Conservation (phyloP, 2,329 filamentous ascomycete genomes). For the Incumbomyces delicatus region DNA sequence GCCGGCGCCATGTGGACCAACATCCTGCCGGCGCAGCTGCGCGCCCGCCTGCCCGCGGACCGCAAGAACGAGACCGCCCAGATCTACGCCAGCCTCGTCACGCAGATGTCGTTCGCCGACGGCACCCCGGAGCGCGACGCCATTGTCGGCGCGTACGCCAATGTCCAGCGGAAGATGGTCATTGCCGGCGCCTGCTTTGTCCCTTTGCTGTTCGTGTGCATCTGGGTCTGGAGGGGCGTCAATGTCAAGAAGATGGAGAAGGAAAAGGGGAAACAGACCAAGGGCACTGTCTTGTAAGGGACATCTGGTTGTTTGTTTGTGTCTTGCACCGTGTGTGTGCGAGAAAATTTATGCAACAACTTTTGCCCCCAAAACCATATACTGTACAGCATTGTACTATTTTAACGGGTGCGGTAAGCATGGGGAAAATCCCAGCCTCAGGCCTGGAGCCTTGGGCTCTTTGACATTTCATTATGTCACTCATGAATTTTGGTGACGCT, state of each 20-base stretch:
- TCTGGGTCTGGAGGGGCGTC: slow-evolving; percentile 17
- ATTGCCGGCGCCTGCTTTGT: slow-evolving; percentile 24
- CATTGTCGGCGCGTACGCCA: slow-evolving; percentile 39
- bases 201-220: slow-evolving; percentile 10
- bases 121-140: slow-evolving; percentile 33
- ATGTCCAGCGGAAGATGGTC: slow-evolving; percentile 36
- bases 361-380: no score
- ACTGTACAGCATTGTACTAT: no score
- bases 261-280: slow-evolving; percentile 8
- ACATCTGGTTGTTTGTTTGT: no score
- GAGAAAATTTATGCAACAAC: no score
- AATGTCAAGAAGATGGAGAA: slow-evolving; percentile 20
- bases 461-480: no score
- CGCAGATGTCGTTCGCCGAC: slow-evolving; percentile 41
- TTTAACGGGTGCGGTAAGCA: no score
- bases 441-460: no score
- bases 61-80: slow-evolving; percentile 29
- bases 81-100: slow-evolving; percentile 45
- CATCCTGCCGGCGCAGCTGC: slow-evolving; percentile 29
- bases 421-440: no score
- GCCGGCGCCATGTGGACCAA: slow-evolving; percentile 28
- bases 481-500: no score
- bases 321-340: no score
- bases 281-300: no score
- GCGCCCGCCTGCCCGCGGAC: slow-evolving; percentile 25